phyloP scores from a whole-genome alignment of 306 rosid genomes.

The Cicer bijugum region DNA sequence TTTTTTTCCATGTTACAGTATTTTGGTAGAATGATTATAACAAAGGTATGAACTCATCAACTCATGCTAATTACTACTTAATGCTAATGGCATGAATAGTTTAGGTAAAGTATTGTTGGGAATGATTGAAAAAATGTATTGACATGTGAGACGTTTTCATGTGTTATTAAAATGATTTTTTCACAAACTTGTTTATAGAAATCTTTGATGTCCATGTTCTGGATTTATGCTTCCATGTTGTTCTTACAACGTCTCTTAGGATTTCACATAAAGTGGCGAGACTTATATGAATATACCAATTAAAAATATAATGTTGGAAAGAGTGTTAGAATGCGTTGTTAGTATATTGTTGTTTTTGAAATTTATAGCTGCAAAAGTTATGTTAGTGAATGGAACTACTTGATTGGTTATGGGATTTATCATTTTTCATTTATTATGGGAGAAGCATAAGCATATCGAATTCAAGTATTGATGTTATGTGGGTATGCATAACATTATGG shows the following conservation, averaged over 20 bases:
- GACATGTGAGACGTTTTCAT: background rate
- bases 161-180: slow-evolving; percentile 27
- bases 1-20: background rate
- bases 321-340: too few relatives aligned
- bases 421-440: background rate
- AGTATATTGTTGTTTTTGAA: too few relatives aligned
- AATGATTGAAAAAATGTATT: background rate
- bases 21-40: background rate
- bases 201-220: slow-evolving; percentile 17
- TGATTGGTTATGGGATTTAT: slow-evolving; percentile 51
- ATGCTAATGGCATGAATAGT: background rate
- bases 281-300: too few relatives aligned
- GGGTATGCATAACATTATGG: background rate
- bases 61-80: background rate
- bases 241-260: background rate
- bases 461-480: background rate
- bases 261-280: too few relatives aligned
- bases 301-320: too few relatives aligned
- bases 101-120: slow-evolving; percentile 1
- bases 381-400: slow-evolving; percentile 52
- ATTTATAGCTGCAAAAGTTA: too few relatives aligned
- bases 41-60: slow-evolving; percentile 3
- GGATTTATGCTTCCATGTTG: background rate
- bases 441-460: background rate
- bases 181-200: slow-evolving; percentile 28